phyloP scores from a whole-genome alignment of 805 yeast genomes.

The Kazachstania martiniae region DNA sequence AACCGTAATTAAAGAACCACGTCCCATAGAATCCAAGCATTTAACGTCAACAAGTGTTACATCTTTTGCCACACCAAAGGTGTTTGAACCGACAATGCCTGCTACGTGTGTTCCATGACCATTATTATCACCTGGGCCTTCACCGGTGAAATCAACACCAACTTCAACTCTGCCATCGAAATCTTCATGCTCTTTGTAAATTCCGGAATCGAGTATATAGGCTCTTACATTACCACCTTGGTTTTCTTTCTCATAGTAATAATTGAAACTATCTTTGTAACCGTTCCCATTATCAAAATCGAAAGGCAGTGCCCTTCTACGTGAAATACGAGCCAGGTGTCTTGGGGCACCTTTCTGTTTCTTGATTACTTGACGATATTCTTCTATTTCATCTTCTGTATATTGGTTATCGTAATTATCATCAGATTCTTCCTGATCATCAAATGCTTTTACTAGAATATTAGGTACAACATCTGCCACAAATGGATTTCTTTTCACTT shows the following conservation, averaged over 20 bases:
- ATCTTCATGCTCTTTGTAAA: conserved; percentile 44
- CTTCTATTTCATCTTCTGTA: conserved; percentile 5
- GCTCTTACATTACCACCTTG: conserved; percentile 65
- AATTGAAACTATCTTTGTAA: conserved; percentile 28
- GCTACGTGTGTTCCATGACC: conserved; percentile 96
- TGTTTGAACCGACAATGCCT: conserved; percentile 76
- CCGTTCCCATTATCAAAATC: conserved; percentile 10
- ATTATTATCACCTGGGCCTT: conserved; percentile 58
- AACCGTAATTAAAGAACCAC: conserved; percentile 73
- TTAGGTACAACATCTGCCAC: conserved; percentile 66
- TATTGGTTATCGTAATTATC: too few species aligned
- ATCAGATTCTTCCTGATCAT: conserved; percentile 15
- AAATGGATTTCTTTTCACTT: conserved; percentile 46
- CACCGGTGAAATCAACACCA: conserved; percentile 53
- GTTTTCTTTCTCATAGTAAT: conserved; percentile 53
- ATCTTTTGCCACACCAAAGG: conserved; percentile 73
- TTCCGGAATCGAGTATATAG: conserved; percentile 79
- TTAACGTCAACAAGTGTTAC: conserved; percentile 72
- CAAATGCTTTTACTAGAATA: conserved; percentile 46
- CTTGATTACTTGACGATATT: conserved; percentile 1
- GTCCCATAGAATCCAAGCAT: conserved; percentile 68
- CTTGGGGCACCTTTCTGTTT: conserved; percentile 44
- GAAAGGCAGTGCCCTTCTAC: conserved; percentile 30
- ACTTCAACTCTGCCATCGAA: conserved; percentile 49
- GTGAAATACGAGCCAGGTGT: conserved; percentile 57